Percentiles rank a stretch among this genome's conserved stretches.
Evolutionary conservation across 768 basidiomycete genomes (phyloP).

Genomic region (Tylopilus rubrobrunneus): DNA sequence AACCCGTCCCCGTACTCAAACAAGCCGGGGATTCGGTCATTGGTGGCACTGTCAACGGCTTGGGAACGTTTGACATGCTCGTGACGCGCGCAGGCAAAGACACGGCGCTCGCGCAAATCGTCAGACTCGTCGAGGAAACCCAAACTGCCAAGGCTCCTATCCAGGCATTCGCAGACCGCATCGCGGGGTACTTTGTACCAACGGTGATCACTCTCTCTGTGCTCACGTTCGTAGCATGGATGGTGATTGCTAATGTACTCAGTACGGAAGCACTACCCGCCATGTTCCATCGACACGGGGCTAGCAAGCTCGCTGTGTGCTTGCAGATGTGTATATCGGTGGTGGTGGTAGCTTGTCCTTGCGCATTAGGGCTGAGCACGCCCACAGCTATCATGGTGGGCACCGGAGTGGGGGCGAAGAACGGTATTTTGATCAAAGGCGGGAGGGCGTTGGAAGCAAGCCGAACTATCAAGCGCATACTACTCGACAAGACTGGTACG

Average conservation of each 20-base stretch:
- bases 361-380: conserved; percentile 92
- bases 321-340: conserved; percentile 97
- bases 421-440: conserved; percentile 98
- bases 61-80: conserved; percentile 96
- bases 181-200: conserved; percentile 95
- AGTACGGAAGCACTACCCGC: conserved; percentile 60
- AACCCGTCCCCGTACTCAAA: conserved; percentile 86
- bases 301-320: conserved; percentile 85
- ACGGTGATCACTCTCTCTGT: conserved; percentile 78
- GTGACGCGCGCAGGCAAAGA: conserved; percentile 96
- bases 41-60: conserved; percentile 94
- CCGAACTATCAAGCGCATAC: conserved; percentile 71
- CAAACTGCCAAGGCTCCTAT: conserved; percentile 98
- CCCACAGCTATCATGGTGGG: conserved; percentile 99
- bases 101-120: conserved; percentile 94
- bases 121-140: conserved; percentile 94
- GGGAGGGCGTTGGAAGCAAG: conserved; percentile 93
- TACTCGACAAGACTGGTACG: conserved; percentile 97
- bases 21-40: conserved; percentile 82
- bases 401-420: conserved; percentile 93
- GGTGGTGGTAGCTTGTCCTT: conserved; percentile 97
- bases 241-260: conserved; percentile 61
- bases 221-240: conserved; percentile 82
- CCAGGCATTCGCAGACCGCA: conserved; percentile 91
- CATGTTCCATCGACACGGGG: conserved; percentile 83